Percentiles rank a stretch among this genome's conserved stretches.
phyloP scores from a whole-genome alignment of 2,329 filamentous ascomycete genomes.

The Laburnicola sp. region DNA sequence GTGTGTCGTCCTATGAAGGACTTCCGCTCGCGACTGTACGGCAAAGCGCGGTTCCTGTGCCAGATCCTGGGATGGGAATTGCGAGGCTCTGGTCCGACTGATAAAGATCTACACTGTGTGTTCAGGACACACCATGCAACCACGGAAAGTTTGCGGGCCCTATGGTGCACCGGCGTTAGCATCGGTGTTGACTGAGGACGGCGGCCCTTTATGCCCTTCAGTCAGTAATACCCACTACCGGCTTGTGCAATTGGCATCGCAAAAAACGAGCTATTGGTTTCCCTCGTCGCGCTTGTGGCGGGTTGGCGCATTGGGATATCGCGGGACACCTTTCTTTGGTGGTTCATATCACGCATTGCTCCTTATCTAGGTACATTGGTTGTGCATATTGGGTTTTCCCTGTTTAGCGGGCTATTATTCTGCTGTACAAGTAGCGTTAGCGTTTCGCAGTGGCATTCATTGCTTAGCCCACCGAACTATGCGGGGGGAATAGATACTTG shows the following conservation, averaged over 20 bases:
- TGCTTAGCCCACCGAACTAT: background rate
- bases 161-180: background rate
- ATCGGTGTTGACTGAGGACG: background rate
- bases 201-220: background rate
- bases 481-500: conserved; percentile 2
- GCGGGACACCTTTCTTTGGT: background rate
- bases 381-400: conserved; percentile 1
- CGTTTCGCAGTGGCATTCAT: background rate
- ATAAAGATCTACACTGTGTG: background rate
- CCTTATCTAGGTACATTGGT: background rate
- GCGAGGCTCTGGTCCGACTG: background rate
- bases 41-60: conserved; percentile 6
- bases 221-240: background rate
- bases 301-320: no score
- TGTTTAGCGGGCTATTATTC: background rate
- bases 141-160: no score
- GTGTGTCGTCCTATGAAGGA: conserved; percentile 65
- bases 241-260: conserved; percentile 3
- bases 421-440: conserved; percentile 20
- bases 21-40: background rate
- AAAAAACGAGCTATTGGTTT: background rate
- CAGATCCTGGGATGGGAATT: conserved; percentile 3
- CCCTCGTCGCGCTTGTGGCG: background rate
- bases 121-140: no score
- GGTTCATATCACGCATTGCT: background rate